Evolutionary conservation across 352 stramenopile species (phyloP), one percentile per base, ranked within the genome.

Genomic region (Phytophthora colocasiae): DNA sequence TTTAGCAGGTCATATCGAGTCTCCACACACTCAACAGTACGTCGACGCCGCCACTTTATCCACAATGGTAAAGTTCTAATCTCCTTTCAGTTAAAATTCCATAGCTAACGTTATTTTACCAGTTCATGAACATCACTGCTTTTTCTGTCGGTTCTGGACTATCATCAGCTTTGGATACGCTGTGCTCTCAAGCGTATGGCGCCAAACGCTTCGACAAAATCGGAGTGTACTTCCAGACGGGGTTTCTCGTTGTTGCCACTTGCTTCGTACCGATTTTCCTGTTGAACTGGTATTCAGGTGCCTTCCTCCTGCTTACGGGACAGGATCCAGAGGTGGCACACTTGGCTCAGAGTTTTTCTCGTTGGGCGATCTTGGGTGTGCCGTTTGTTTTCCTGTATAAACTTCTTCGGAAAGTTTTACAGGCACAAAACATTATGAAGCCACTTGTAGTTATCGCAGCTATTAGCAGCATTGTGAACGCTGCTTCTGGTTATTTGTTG

Each of bases 371-470:
- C 7, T 67, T 77, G 1, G 80, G 85, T 9, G 36, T 84, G 39
- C 85, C 87, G n/a, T 92, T 89, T 62, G 41, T 92, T 9, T 94
- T 92, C 43, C 57, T 81, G 6, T 95, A 93, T 55, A 84, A 96
- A 72, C 66, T 94, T 15, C 41, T 95, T 8, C 77, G 87, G 36
- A 95, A 95, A 49, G 71, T 90, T 11, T 70, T 89, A 4, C 86
- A 95, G 45, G 78, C 89, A 1, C 79, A 92, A 53, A 90, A 90
- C 58, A 85, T 95, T 43, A 66, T 90, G 43, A 59, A 74, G 4
- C 86, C 87, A 6, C 81, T 96, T 58, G 75, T 95, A 24, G 53
- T 73, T 8, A 81, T 91, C 31, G 78, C 82, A 11, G 53, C 86
- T 10, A 45, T 83, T 6, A 65, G 73, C 32, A 89, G 89, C 47